Evolutionary conservation across 164 flowering plant genomes (phyloP).

Genomic region (Magnolia sinica): DNA sequence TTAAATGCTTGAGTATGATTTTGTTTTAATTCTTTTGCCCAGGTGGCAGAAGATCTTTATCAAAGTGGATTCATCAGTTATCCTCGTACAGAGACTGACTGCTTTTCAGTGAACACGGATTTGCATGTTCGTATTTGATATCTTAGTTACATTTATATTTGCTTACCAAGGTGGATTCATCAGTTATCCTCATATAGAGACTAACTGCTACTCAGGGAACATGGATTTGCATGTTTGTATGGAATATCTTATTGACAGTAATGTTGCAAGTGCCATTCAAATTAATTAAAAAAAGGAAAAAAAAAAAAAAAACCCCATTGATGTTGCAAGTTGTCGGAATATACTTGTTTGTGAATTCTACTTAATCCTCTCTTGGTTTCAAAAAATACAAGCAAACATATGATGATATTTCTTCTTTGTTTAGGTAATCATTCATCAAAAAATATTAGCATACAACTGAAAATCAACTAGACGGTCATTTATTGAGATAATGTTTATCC

Average conservation of each 20-base stretch:
- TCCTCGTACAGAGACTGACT: conserved; percentile 97
- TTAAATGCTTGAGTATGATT: background rate
- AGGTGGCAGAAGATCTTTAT: conserved; percentile 98
- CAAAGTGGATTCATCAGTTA: conserved; percentile 98
- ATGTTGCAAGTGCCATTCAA: background rate
- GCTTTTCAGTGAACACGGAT: conserved; percentile 72
- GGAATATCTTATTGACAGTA: background rate
- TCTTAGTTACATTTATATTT: background rate
- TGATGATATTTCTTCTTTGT: too few species aligned
- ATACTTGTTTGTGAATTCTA: too few species aligned
- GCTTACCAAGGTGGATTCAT: conserved; percentile 89
- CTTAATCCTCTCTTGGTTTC: too few species aligned
- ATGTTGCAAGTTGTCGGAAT: too few species aligned
- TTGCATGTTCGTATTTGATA: conserved; percentile 56
- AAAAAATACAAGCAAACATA: too few species aligned
- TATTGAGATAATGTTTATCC: too few species aligned
- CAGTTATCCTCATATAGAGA: conserved; percentile 98
- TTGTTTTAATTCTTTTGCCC: background rate
- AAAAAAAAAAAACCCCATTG: too few species aligned
- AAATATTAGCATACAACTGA: too few species aligned
- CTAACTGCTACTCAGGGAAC: conserved; percentile 69
- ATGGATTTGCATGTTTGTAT: conserved; percentile 78
- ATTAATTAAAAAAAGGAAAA: too few species aligned
- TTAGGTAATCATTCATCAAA: too few species aligned
- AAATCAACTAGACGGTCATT: too few species aligned